A percentile compares a stretch with the other conserved stretches of the same genome.
These are phyloP conservation scores for sorghum (Sorghum bicolor) DNA, from an alignment of 176 grass and related monocot genomes.

Conservation along the genomic window DNA sequence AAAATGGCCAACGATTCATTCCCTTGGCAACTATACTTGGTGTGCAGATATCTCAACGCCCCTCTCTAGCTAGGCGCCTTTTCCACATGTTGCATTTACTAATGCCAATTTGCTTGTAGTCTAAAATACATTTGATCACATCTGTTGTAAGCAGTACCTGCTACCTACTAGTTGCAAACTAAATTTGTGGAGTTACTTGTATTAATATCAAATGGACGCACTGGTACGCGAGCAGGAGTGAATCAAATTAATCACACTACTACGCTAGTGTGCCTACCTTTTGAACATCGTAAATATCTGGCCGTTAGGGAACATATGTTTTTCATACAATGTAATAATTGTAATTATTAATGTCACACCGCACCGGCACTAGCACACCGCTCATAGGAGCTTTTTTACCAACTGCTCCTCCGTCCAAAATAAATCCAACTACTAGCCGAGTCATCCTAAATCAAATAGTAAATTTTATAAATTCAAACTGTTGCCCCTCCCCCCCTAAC, in stretches of 20 bases:
- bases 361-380: neutral
- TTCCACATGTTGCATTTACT: neutral
- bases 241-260: neutral
- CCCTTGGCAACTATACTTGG: neutral
- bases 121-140: neutral
- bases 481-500: too few species aligned
- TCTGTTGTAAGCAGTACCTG: constrained; percentile 11
- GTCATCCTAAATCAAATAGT: too few species aligned
- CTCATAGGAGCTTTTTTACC: neutral
- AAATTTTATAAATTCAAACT: too few species aligned
- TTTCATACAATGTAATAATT: neutral
- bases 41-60: neutral
- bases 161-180: constrained; percentile 13
- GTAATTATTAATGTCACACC: neutral
- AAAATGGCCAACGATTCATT: too few species aligned
- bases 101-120: constrained; percentile 25
- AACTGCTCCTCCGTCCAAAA: too few species aligned
- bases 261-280: neutral
- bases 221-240: neutral
- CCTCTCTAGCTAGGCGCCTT: neutral
- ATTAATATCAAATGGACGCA: neutral
- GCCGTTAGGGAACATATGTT: neutral
- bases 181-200: neutral
- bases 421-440: too few species aligned
- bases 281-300: neutral